These are phyloP conservation scores for Rostrohypoxylon terebratum DNA, from an alignment of 495 filamentous ascomycete species.

Conservation along the genomic window DNA sequence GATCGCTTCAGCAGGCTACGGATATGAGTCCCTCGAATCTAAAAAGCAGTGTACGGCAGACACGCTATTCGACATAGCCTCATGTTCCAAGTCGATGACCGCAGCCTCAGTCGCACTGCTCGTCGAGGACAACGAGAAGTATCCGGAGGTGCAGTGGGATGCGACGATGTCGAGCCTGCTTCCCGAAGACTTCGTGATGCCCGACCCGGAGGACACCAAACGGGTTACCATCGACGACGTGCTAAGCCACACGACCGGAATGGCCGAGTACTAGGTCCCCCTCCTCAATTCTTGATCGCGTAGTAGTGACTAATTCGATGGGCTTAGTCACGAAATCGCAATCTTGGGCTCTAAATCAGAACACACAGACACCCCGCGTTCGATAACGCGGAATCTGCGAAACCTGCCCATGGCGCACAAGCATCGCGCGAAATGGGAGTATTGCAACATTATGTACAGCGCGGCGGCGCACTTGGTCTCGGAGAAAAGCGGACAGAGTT, in stretches of 20 bases:
- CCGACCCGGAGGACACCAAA: slow-evolving; percentile 55
- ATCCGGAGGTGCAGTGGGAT: slow-evolving; percentile 57
- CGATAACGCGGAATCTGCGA: slow-evolving; percentile 57
- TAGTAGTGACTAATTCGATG: background rate
- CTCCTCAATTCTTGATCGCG: background rate
- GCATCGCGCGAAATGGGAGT: slow-evolving; percentile 57
- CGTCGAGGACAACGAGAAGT: slow-evolving; percentile 56
- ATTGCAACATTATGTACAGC: slow-evolving; percentile 64
- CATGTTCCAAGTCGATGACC: slow-evolving; percentile 67
- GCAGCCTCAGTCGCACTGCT: slow-evolving; percentile 61
- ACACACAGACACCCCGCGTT: slow-evolving; percentile 45
- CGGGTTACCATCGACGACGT: slow-evolving; percentile 63
- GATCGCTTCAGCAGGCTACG: slow-evolving; percentile 44
- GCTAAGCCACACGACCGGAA: slow-evolving; percentile 59
- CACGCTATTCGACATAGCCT: slow-evolving; percentile 52
- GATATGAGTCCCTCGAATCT: slow-evolving; percentile 32
- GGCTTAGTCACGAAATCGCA: slow-evolving; percentile 31
- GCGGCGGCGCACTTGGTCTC: slow-evolving; percentile 57
- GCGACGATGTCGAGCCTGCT: slow-evolving; percentile 62
- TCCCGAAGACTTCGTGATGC: slow-evolving; percentile 65
- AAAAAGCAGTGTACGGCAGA: slow-evolving; percentile 56
- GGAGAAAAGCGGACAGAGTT: slow-evolving; percentile 49
- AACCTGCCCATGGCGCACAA: slow-evolving; percentile 55
- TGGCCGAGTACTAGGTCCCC: slow-evolving; percentile 50
- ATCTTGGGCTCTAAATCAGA: slow-evolving; percentile 26